Conservation (phyloP, 2,329 filamentous ascomycete genomes). For the Apiospora pterosperma region DNA sequence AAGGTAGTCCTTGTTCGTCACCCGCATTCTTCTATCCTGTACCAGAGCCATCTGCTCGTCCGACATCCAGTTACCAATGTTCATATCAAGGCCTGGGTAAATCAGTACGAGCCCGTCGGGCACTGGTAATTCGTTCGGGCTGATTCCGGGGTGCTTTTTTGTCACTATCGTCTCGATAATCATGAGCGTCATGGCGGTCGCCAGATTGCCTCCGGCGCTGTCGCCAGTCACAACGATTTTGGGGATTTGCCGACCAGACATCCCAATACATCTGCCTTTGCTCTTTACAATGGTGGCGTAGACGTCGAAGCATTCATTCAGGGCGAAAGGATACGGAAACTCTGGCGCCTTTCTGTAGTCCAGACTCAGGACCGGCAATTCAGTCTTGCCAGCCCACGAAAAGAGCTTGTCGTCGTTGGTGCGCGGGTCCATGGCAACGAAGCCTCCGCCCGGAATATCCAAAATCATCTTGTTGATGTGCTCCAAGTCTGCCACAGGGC, state of each 20-base stretch:
- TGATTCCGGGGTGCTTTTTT: slow-evolving; percentile 51
- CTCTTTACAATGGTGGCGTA: slow-evolving; percentile 72
- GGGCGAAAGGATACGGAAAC: slow-evolving; percentile 77
- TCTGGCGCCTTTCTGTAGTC: slow-evolving; percentile 90
- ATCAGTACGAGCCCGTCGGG: slow-evolving; percentile 82
- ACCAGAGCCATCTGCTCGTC: slow-evolving; percentile 97
- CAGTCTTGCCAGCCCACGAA: slow-evolving; percentile 85
- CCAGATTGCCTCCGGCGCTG: slow-evolving; percentile 79
- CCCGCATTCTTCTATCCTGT: slow-evolving; percentile 73
- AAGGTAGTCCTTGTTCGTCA: slow-evolving; percentile 75
- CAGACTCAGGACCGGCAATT: slow-evolving; percentile 83
- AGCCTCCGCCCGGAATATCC: slow-evolving; percentile 91
- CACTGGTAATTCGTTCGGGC: slow-evolving; percentile 59
- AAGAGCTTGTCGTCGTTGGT: slow-evolving; percentile 92
- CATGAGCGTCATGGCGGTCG: slow-evolving; percentile 81
- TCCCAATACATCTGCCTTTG: slow-evolving; percentile 70
- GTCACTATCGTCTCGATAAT: slow-evolving; percentile 71
- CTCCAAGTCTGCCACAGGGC: slow-evolving; percentile 72
- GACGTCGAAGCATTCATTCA: slow-evolving; percentile 86
- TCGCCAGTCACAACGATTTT: slow-evolving; percentile 74
- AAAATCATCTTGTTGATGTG: slow-evolving; percentile 76
- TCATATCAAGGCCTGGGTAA: slow-evolving; percentile 92
- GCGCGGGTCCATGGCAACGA: slow-evolving; percentile 94
- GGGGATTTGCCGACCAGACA: slow-evolving; percentile 63
- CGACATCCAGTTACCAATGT: slow-evolving; percentile 98